These are phyloP conservation scores for Penicillium sp. DNA, from an alignment of 2,329 filamentous ascomycete genomes.

Conservation along the genomic window DNA sequence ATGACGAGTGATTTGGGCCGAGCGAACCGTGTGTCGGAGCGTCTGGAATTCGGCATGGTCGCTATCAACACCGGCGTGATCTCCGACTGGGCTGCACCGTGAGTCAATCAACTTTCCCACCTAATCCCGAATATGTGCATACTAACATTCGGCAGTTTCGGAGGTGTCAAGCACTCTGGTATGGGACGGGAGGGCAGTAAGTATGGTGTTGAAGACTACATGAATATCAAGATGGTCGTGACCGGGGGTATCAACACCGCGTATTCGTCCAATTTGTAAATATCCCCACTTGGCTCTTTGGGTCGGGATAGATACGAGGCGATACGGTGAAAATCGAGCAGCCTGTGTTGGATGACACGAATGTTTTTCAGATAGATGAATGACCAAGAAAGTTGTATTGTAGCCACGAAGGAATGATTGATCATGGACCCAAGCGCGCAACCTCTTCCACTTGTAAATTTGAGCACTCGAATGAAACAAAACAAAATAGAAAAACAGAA, in stretches of 20 bases:
- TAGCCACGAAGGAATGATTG: too few relatives aligned
- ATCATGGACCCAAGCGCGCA: too few relatives aligned
- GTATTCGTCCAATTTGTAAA: background rate
- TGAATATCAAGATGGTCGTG: conserved; percentile 62
- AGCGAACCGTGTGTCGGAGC: conserved; percentile 58
- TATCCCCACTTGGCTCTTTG: background rate
- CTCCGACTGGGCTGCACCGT: conserved; percentile 48
- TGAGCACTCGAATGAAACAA: too few relatives aligned
- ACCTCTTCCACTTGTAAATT: too few relatives aligned
- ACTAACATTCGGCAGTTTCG: conserved; percentile 54
- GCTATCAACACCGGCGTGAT: conserved; percentile 68
- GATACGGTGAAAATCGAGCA: too few relatives aligned
- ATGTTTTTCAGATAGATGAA: too few relatives aligned
- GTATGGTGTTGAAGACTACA: conserved; percentile 73
- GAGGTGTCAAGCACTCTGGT: conserved; percentile 76
- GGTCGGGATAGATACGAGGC: too few relatives aligned
- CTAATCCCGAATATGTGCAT: background rate
- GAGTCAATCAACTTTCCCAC: conserved; percentile 17
- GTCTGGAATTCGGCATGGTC: conserved; percentile 48
- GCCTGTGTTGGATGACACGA: too few relatives aligned
- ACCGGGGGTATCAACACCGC: background rate
- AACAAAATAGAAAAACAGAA: too few relatives aligned
- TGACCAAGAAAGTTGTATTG: too few relatives aligned
- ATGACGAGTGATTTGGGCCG: conserved; percentile 63
- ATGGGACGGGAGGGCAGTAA: conserved; percentile 75